Evolutionary conservation across 83 land plant species (phyloP).

Genomic region (Thuja plicata): DNA sequence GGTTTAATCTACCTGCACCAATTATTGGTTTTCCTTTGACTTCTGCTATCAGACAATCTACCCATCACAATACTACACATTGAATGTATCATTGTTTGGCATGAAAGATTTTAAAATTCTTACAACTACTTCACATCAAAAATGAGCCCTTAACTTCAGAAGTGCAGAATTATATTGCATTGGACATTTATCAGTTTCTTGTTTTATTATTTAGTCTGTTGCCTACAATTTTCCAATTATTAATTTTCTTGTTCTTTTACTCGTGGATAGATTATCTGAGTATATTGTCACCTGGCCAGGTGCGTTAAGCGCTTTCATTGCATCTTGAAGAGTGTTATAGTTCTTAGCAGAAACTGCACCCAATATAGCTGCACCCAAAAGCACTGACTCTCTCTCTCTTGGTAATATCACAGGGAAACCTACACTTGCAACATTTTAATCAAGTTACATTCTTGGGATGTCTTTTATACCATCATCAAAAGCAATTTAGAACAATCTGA

Average conservation of each 20-base stretch:
- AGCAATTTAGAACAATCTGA: not conserved
- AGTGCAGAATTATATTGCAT: no score
- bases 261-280: not conserved
- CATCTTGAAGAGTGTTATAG: constrained; percentile 60
- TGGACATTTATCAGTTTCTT: not conserved
- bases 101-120: no score
- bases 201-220: not conserved
- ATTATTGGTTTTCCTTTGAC: no score
- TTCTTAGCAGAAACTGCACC: constrained; percentile 93
- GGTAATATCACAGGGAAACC: constrained; percentile 88
- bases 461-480: not conserved
- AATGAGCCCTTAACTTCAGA: no score
- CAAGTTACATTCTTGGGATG: not conserved
- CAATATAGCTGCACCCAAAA: constrained; percentile 92
- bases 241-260: not conserved
- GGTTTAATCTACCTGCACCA: no score
- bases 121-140: no score
- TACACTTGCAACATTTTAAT: constrained; percentile 19
- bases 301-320: constrained; percentile 90
- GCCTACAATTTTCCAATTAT: not conserved
- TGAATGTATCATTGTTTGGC: no score
- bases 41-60: no score
- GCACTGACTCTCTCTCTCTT: constrained; percentile 88
- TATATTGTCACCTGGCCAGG: constrained; percentile 75
- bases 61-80: no score